phyloP scores from a whole-genome alignment of 176 grass and related monocot species.

The Lolium rigidum region DNA sequence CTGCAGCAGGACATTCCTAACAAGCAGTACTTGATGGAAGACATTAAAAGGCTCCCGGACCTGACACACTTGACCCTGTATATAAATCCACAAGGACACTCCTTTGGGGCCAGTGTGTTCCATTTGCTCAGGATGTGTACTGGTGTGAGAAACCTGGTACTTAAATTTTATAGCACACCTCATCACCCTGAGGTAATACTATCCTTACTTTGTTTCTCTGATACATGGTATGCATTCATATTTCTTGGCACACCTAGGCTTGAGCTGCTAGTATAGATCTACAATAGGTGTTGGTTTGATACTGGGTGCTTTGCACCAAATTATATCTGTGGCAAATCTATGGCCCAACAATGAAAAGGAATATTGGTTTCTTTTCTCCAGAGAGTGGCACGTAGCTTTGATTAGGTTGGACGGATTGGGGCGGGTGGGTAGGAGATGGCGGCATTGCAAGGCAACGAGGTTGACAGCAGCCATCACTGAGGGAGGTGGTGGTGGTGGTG shows the following conservation, averaged over 20 bases:
- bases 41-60: background rate
- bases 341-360: too few species aligned
- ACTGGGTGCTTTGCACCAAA: background rate
- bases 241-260: background rate
- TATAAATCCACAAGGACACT: background rate
- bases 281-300: background rate
- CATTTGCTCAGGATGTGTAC: background rate
- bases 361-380: background rate
- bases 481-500: background rate
- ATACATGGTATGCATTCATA: too few species aligned
- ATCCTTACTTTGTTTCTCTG: too few species aligned
- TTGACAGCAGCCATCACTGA: background rate
- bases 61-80: background rate
- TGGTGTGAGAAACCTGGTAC: background rate
- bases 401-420: too few species aligned
- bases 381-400: background rate
- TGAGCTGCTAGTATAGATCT: too few species aligned
- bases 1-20: background rate
- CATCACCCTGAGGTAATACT: too few species aligned
- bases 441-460: background rate
- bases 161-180: too few species aligned
- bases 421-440: background rate
- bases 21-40: background rate
- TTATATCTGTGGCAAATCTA: background rate
- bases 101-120: background rate